Evolutionary conservation across 225 moss, liverwort and hornwort genomes (phyloP).

Genomic region (Asterella californica): DNA sequence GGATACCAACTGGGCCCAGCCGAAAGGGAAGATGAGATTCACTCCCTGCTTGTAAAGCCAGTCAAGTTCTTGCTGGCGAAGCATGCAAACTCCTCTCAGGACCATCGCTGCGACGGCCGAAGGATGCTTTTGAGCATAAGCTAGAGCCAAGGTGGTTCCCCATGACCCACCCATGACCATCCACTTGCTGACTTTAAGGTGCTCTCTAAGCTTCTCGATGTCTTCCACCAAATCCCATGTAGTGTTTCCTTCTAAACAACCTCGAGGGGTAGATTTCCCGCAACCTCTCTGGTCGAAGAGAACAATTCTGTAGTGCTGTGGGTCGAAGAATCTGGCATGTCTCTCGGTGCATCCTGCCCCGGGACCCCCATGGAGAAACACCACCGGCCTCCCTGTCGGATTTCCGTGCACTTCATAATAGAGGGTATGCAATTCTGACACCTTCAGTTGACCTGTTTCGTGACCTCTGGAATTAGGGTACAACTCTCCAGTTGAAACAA

Average conservation of each 20-base stretch:
- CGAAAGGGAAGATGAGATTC: conserved; percentile 64
- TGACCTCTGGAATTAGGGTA: conserved; percentile 37
- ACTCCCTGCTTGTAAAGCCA: conserved; percentile 89
- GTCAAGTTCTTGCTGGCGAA: conserved; percentile 73
- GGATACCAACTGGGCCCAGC: conserved; percentile 59
- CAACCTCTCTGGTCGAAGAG: conserved; percentile 82
- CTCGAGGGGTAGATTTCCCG: conserved; percentile 73
- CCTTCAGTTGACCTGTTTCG: conserved; percentile 48
- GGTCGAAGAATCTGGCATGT: conserved; percentile 75
- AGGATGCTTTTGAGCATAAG: conserved; percentile 70
- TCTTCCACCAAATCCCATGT: conserved; percentile 78
- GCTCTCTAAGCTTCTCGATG: conserved; percentile 63
- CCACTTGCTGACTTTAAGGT: conserved; percentile 71
- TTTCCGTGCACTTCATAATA: conserved; percentile 78
- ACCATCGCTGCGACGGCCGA: conserved; percentile 63
- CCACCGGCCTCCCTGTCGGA: conserved; percentile 57
- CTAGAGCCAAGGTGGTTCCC: conserved; percentile 77
- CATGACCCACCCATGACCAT: conserved; percentile 81
- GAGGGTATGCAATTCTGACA: conserved; percentile 64
- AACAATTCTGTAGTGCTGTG: conserved; percentile 63
- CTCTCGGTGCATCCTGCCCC: conserved; percentile 75
- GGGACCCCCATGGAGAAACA: conserved; percentile 79
- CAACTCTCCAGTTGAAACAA: conserved; percentile 18
- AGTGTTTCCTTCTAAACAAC: conserved; percentile 68
- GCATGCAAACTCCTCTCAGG: conserved; percentile 71